Base-by-base conservation (phyloP, 2,329 filamentous ascomycete species). In the Alternaria arborescens region DNA sequence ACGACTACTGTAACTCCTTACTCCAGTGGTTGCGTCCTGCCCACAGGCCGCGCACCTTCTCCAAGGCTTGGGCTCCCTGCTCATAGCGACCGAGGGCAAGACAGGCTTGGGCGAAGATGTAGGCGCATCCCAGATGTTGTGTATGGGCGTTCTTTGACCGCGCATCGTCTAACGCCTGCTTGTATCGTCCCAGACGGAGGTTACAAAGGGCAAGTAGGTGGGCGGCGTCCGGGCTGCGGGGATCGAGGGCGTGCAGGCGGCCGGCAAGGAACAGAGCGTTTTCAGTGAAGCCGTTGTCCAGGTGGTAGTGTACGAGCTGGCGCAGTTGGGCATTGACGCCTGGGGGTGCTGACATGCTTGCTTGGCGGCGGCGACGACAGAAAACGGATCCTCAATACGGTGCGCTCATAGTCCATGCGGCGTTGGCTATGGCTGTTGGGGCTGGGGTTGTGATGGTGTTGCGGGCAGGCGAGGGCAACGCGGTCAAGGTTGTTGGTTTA, bases 251-350 rank as follows among this genome's bases (percentile, higher is more conserved):
- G 64, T 89, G 86, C 20, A 97, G 87, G 66, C 95, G 89, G 74
- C 94, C 92, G 61, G 95, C 91, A 63, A 97, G 92, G 81, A 99
- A 99, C 42, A 97, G 88, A 58, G 95, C 95, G 76, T 97, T 98
- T 57, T 94, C 89, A 75, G 91, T 86, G 38, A 94, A 88, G 74
- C 93, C 90, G 77, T 97, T 97, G 83, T 99, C 95, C 78, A 99
- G 88, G 75, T 89, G 85, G 77, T 91, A 90, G 80, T 88, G 89
- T 64, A 91, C 86, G 50, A 89, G 82, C 70, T 89, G 86, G 72
- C 87, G 83, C 71, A 90, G 82, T 77, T 90, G 88, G 67, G 81
- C 80, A 56, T 85, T 83, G 62, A 87, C 83, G 73, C 87, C 82
- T 48, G 84, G 78, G 44, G 82, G 84, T 44, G 86, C 84, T 58